These are phyloP conservation scores for Strobilomyces confusus DNA, from an alignment of 768 basidiomycete species.

Conservation along the genomic window DNA sequence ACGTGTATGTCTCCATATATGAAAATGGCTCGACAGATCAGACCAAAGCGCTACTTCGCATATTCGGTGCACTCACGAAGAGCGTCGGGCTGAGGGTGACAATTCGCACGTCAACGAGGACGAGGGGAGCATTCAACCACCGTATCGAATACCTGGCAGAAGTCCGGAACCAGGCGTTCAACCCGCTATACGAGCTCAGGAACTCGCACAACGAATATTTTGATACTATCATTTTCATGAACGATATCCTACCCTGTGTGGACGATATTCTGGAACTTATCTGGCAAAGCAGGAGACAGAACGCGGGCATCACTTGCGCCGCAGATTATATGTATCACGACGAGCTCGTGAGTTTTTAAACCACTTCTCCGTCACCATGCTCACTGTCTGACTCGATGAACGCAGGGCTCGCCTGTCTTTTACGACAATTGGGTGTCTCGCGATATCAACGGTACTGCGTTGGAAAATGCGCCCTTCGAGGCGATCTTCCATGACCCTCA, in stretches of 20 bases:
- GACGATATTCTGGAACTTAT: constrained; percentile 98
- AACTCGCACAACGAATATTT: constrained; percentile 93
- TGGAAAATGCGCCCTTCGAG: constrained; percentile 98
- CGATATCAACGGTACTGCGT: constrained; percentile 96
- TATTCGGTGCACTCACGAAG: constrained; percentile 89
- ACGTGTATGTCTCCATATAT: constrained; percentile 97
- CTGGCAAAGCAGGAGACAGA: constrained; percentile 89
- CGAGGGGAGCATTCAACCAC: constrained; percentile 94
- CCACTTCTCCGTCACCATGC: neutral
- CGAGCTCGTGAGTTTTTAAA: constrained; percentile 60
- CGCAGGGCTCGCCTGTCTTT: constrained; percentile 80
- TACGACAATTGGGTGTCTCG: constrained; percentile 99
- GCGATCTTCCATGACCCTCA: constrained; percentile 82
- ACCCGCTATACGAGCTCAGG: constrained; percentile 89
- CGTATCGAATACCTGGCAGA: constrained; percentile 99
- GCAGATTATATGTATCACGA: constrained; percentile 99
- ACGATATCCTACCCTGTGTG: constrained; percentile 96
- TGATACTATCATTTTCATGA: constrained; percentile 98
- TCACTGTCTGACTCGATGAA: neutral
- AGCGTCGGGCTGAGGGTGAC: constrained; percentile 89
- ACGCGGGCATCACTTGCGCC: constrained; percentile 97
- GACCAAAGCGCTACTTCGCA: constrained; percentile 92
- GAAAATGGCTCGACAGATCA: constrained; percentile 99
- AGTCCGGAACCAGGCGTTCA: constrained; percentile 97
- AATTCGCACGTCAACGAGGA: constrained; percentile 90